Evolutionary conservation across 2,329 filamentous ascomycete species (phyloP).

Genomic region (Penicillium sclerotigenum): DNA sequence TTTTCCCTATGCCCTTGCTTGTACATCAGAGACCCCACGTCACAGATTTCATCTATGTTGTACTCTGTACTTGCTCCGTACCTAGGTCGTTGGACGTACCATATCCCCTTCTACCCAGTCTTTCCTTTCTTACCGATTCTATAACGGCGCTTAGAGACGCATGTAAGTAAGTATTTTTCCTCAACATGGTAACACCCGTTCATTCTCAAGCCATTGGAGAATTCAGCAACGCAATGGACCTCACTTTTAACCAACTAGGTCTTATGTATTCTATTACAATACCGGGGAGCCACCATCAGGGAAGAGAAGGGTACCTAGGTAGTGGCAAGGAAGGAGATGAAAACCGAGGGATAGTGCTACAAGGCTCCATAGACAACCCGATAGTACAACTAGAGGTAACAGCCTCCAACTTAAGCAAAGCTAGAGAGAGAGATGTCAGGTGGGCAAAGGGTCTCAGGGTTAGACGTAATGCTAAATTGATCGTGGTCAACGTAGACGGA

Average conservation of each 20-base stretch:
- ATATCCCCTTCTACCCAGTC: not conserved
- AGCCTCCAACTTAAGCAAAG: too few relatives aligned
- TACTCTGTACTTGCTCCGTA: slow-evolving; percentile 7
- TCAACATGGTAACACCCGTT: not conserved
- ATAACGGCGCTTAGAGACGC: not conserved
- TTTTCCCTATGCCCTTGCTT: slow-evolving; percentile 5
- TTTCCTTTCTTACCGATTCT: too few relatives aligned
- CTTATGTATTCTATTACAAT: not conserved
- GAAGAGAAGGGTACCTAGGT: not conserved
- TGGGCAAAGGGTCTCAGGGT: too few relatives aligned
- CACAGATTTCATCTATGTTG: slow-evolving; percentile 7
- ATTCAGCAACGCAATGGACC: not conserved
- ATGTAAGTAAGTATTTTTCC: not conserved
- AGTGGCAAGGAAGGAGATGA: not conserved
- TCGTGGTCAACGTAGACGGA: too few relatives aligned
- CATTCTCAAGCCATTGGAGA: too few relatives aligned
- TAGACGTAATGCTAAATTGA: not conserved
- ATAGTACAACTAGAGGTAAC: too few relatives aligned
- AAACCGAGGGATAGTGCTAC: too few relatives aligned
- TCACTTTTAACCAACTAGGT: not conserved
- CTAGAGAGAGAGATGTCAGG: not conserved
- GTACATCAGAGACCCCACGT: slow-evolving; percentile 3
- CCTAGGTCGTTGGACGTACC: not conserved
- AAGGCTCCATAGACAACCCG: not conserved
- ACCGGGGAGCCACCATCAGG: not conserved